Base-by-base conservation (phyloP, 2,329 filamentous ascomycete genomes). In the Pseudomassariella vexata region DNA sequence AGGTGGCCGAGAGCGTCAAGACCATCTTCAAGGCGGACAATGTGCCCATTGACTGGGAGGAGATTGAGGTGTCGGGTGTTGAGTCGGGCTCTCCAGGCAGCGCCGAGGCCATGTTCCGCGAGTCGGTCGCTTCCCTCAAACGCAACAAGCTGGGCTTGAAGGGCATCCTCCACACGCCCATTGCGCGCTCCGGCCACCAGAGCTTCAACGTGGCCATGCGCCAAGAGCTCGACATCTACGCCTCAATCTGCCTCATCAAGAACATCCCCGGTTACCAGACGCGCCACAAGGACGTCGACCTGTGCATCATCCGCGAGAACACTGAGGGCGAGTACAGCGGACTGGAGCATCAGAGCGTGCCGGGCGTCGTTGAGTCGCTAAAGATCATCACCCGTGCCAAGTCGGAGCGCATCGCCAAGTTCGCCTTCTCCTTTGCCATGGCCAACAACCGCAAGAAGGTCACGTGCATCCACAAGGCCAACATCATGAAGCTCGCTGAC, bases 401-500 rank as follows among this genome's bases (percentile, higher is more conserved):
- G 78, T 95, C 88, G 35, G 92, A 98, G 80, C 87, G 92, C 60
- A 98, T 98, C 56, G 87, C 90, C 69, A 95, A 95, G 70, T 98
- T 98, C 59, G 92, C 92, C 47, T 96, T 96, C 64, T 83, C 85
- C 59, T 98, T 98, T 57, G 92, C 92, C 38, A 82, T 96, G 37
- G 92, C 92, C 66, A 98, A 98, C 77, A 90, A 94, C 78, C 81
- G 92, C 61, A 90, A 94, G 76, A 96, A 96, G 84, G 87, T 98
- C 37, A 96, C 92, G 48, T 95, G 90, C 73, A 96, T 98, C 60
- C 92, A 98, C 83, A 98, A 98, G 79, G 92, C 92, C 68, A 98
- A 98, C 77, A 98, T 98, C 73, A 98, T 98, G 92, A 98, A 98
- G 79, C 77, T 98, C 38, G 90, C 89, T 62, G 92, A 98, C 53